phyloP scores from a whole-genome alignment of 768 basidiomycete genomes.

The Boletus pseudo-olivaceus region DNA sequence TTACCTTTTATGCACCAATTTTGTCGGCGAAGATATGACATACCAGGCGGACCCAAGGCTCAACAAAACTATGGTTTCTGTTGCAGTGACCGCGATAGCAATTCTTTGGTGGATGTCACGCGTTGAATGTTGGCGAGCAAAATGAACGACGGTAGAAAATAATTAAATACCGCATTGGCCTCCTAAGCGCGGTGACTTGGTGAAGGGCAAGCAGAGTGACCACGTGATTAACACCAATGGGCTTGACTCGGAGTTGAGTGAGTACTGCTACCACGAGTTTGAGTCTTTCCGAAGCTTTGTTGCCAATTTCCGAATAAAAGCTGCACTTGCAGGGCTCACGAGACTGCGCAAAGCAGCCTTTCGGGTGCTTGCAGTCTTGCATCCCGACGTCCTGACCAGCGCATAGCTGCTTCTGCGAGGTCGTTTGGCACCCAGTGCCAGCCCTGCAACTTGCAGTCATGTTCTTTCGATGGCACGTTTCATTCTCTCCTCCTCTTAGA shows the following conservation, averaged over 20 bases:
- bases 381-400: conserved; percentile 10
- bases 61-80: neutral
- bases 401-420: conserved; percentile 40
- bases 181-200: neutral
- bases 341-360: conserved; percentile 21
- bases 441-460: conserved; percentile 33
- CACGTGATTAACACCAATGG: conserved; percentile 2
- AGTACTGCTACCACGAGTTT: neutral
- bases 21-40: neutral
- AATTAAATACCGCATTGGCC: neutral
- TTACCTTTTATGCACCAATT: neutral
- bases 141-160: neutral
- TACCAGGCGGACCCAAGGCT: neutral
- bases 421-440: conserved; percentile 42
- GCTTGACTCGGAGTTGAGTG: neutral
- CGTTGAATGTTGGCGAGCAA: neutral
- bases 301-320: neutral
- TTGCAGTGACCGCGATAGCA: neutral
- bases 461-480: conserved; percentile 19
- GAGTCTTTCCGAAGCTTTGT: neutral
- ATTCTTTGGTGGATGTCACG: neutral
- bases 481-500: conserved; percentile 26
- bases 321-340: neutral
- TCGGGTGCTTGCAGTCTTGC: conserved; percentile 2
- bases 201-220: neutral